phyloP scores from a whole-genome alignment of 306 rosid genomes.

The Trifolium repens region DNA sequence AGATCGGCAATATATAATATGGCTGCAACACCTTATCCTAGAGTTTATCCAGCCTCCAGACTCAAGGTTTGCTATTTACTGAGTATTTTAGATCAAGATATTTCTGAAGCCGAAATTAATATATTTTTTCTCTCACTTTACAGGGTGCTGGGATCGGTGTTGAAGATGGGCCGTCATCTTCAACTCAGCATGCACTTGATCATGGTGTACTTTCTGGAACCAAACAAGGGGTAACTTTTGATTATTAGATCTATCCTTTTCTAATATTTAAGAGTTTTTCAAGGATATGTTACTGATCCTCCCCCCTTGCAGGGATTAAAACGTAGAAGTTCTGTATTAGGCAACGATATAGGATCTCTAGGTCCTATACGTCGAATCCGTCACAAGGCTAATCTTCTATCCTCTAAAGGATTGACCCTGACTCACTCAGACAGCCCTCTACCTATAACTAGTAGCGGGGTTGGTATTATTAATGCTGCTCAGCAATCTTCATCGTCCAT shows the following conservation, averaged over 20 bases:
- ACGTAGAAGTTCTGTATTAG: slow-evolving; percentile 72
- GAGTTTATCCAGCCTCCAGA: slow-evolving; percentile 53
- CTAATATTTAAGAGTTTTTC: slow-evolving; percentile 15
- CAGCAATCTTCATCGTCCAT: slow-evolving; percentile 52
- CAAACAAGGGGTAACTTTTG: slow-evolving; percentile 67
- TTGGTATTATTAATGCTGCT: slow-evolving; percentile 47
- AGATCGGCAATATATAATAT: slow-evolving; percentile 82
- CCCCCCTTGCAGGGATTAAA: slow-evolving; percentile 58
- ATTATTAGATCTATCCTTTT: slow-evolving; percentile 12
- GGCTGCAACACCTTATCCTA: slow-evolving; percentile 87
- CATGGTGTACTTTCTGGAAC: slow-evolving; percentile 59
- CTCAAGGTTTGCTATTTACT: slow-evolving; percentile 57
- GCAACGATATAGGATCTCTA: slow-evolving; percentile 77
- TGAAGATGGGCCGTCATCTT: slow-evolving; percentile 64
- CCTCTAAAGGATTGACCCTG: slow-evolving; percentile 63
- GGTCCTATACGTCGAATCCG: slow-evolving; percentile 88
- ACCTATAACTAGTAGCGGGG: slow-evolving; percentile 46
- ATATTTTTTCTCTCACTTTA: slow-evolving; percentile 32
- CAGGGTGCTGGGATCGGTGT: slow-evolving; percentile 57
- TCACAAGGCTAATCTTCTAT: slow-evolving; percentile 71
- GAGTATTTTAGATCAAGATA: not conserved
- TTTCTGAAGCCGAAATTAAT: slow-evolving; percentile 26
- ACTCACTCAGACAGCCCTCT: slow-evolving; percentile 51
- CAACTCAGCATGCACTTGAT: slow-evolving; percentile 56
- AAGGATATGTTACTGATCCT: slow-evolving; percentile 18